Percentiles rank a stretch among this genome's conserved stretches.
phyloP scores from a whole-genome alignment of 768 basidiomycete species.

The Pleurotus djamor region DNA sequence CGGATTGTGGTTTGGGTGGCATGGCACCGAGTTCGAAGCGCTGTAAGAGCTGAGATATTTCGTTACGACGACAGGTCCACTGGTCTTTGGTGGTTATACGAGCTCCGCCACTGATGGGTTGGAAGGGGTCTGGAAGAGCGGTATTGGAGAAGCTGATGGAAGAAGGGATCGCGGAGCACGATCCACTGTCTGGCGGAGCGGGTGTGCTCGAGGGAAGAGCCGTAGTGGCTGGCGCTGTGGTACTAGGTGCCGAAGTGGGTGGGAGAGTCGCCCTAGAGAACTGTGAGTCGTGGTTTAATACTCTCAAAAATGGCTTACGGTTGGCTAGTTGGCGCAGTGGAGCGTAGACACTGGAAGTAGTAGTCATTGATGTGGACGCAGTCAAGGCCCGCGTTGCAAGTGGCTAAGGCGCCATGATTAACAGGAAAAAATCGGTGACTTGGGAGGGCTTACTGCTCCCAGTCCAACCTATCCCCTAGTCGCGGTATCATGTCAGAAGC shows the following conservation, averaged over 20 bases:
- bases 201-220: no score
- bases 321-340: background rate
- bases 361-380: slow-evolving; percentile 3
- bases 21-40: slow-evolving; percentile 51
- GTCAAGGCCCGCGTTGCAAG: background rate
- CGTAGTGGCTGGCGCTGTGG: no score
- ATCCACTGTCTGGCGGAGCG: background rate
- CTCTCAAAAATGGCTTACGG: background rate
- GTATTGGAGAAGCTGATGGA: slow-evolving; percentile 32
- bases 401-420: background rate
- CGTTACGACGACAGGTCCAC: slow-evolving; percentile 49
- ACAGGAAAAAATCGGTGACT: background rate
- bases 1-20: slow-evolving; percentile 41
- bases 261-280: no score
- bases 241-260: no score
- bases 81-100: slow-evolving; percentile 40
- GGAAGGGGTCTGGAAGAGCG: slow-evolving; percentile 54
- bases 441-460: background rate
- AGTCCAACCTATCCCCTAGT: slow-evolving; percentile 2
- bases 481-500: background rate
- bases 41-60: slow-evolving; percentile 49
- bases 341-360: slow-evolving; percentile 3
- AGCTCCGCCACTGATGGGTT: slow-evolving; percentile 38
- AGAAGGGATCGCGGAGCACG: slow-evolving; percentile 26
- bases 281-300: no score